Base-by-base conservation (phyloP, 2,329 filamentous ascomycete genomes). In the Ophiostoma novo-ulmi region DNA sequence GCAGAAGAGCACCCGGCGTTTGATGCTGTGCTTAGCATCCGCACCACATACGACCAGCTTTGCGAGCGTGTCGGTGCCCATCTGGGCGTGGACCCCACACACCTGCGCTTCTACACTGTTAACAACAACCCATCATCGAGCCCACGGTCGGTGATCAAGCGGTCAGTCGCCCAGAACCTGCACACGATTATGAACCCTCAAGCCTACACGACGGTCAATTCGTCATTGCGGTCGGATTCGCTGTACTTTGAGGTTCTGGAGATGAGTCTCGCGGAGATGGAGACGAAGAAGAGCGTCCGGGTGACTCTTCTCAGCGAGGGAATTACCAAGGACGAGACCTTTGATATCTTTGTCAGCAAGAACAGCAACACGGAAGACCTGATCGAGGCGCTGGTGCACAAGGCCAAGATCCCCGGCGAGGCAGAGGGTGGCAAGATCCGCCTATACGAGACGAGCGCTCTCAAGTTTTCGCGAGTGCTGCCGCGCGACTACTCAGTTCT, bases 231-330 rank as follows among this genome's bases (percentile, higher is more conserved):
- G 70, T 81, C 85, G 26, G 94, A 98, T 79, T 88, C 90, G 0
- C 83, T 99, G 69, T 98, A 90, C 79, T 99, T 94, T 77, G 95
- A 99, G 79, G 88, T 98, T 38, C 82, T 99, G 58, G 95, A 99
- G 73, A 97, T 97, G 83, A 97, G 93, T 76, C 81, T 99, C 66
- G 91, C 92, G 35, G 96, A 99, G 79, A 85, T 97, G 63, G 95
- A 99, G 77, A 95, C 92, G 71, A 95, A 97, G 83, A 97, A 96
- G 82, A 88, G 83, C 71, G 82, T 98, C 73, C 94, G 92, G 79
- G 81, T 99, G 67, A 91, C 85, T 1, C 94, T 91, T 88, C 83
- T 99, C 65, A 91, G 90, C 58, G 95, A 99, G 73, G 95, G 95
- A 63, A 90, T 98, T 73, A 88, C 88, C 13, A 98, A 97, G 82